Percentiles rank a stretch among this genome's conserved stretches.
Conservation (phyloP, 768 basidiomycete genomes). For the Amanita phalloides region DNA sequence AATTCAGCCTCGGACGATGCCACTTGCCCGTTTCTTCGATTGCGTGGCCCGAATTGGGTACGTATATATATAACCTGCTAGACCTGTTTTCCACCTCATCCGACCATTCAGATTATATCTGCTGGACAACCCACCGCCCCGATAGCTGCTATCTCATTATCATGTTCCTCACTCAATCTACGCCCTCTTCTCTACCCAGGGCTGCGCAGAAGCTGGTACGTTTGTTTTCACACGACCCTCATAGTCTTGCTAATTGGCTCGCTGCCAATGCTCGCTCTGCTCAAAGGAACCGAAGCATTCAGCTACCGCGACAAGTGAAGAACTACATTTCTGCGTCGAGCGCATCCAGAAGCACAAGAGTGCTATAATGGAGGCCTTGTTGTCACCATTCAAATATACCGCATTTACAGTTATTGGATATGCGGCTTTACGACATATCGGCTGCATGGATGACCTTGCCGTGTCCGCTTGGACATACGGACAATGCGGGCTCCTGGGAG, state of each 20-base stretch:
- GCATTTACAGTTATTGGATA: slow-evolving; percentile 16
- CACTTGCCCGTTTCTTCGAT: neutral
- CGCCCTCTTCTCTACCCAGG: neutral
- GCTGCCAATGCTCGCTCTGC: neutral
- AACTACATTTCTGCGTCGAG: neutral
- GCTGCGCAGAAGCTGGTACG: neutral
- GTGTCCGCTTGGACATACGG: slow-evolving; percentile 5
- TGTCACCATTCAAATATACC: slow-evolving; percentile 20
- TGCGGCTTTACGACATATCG: slow-evolving; percentile 9
- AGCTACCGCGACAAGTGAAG: neutral
- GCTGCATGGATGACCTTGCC: slow-evolving; percentile 3
- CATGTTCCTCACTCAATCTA: neutral
- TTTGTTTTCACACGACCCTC: neutral
- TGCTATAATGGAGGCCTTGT: slow-evolving; percentile 13
- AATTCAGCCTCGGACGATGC: neutral
- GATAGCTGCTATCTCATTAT: neutral
- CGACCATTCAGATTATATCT: neutral
- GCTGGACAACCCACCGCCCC: neutral
- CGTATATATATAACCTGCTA: neutral
- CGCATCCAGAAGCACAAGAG: neutral
- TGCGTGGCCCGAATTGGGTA: neutral
- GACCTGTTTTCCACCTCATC: neutral
- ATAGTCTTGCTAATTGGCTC: neutral
- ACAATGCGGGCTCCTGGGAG: slow-evolving; percentile 16
- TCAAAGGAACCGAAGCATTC: neutral